Conservation (phyloP, 768 basidiomycete species). For the Russula sp. region DNA sequence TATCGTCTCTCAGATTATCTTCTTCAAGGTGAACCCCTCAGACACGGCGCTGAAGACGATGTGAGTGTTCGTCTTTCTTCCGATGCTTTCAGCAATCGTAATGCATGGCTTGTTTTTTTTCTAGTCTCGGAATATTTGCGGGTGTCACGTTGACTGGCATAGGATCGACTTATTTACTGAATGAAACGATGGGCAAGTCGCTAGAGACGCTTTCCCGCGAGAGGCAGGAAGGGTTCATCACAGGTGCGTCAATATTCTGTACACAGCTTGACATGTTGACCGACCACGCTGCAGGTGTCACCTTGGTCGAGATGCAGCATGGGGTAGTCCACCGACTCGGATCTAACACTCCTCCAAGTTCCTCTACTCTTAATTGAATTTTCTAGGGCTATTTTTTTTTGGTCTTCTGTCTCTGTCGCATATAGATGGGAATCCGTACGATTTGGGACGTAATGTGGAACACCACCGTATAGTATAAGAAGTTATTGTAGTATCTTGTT, state of each 20-base stretch:
- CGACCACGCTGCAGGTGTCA: not conserved
- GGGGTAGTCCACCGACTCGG: not conserved
- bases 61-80: slow-evolving; percentile 23
- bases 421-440: not conserved
- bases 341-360: too few relatives aligned
- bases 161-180: slow-evolving; percentile 35
- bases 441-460: not conserved
- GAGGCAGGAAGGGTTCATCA: slow-evolving; percentile 28
- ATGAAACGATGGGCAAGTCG: slow-evolving; percentile 34
- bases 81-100: not conserved
- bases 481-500: not conserved
- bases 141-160: slow-evolving; percentile 38
- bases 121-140: slow-evolving; percentile 38
- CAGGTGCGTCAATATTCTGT: not conserved
- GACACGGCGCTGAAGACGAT: slow-evolving; percentile 27
- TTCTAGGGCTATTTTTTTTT: not conserved
- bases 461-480: not conserved
- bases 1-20: slow-evolving; percentile 34
- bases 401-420: not conserved
- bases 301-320: not conserved
- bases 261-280: not conserved
- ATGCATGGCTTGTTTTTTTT: not conserved
- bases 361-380: not conserved
- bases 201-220: slow-evolving; percentile 32
- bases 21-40: slow-evolving; percentile 25